These are phyloP conservation scores for Heliosperma pusillum DNA, from an alignment of 148 eudicot species.

Conservation along the genomic window DNA sequence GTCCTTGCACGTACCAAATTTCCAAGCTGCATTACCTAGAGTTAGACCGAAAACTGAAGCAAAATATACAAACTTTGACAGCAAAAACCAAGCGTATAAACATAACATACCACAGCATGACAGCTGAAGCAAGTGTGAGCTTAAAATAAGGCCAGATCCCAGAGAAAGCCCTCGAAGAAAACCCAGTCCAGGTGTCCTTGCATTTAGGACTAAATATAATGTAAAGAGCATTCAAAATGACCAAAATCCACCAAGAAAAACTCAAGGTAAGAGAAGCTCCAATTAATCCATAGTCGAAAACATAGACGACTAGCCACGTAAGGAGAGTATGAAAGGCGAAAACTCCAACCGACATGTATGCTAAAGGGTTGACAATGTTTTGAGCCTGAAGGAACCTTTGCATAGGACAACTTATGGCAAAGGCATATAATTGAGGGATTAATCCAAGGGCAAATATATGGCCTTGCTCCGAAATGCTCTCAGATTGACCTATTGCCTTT, in stretches of 20 bases:
- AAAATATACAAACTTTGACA: neutral
- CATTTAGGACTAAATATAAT: slow-evolving; percentile 37
- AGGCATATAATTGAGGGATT: slow-evolving; percentile 52
- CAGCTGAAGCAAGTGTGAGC: slow-evolving; percentile 57
- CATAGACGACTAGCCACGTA: slow-evolving; percentile 47
- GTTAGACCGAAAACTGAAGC: slow-evolving; percentile 10
- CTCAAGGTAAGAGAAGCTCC: slow-evolving; percentile 54
- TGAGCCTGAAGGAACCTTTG: slow-evolving; percentile 59
- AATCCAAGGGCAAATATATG: slow-evolving; percentile 45
- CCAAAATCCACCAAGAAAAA: slow-evolving; percentile 58
- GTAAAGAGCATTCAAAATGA: slow-evolving; percentile 38
- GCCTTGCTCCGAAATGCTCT: slow-evolving; percentile 42
- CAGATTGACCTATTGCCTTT: slow-evolving; percentile 41
- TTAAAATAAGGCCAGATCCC: slow-evolving; percentile 61
- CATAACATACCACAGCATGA: slow-evolving; percentile 47
- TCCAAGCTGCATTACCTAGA: slow-evolving; percentile 41
- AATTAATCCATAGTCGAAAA: slow-evolving; percentile 39
- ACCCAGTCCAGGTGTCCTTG: slow-evolving; percentile 54
- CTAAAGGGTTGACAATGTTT: slow-evolving; percentile 65
- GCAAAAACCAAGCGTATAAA: neutral
- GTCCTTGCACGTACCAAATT: slow-evolving; percentile 59
- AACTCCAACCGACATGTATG: slow-evolving; percentile 49
- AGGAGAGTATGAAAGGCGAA: slow-evolving; percentile 40
- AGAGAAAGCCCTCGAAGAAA: slow-evolving; percentile 35
- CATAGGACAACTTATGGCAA: slow-evolving; percentile 46